Conservation (phyloP, 2,329 filamentous ascomycete genomes). For the Zymoseptoria ardabiliae region DNA sequence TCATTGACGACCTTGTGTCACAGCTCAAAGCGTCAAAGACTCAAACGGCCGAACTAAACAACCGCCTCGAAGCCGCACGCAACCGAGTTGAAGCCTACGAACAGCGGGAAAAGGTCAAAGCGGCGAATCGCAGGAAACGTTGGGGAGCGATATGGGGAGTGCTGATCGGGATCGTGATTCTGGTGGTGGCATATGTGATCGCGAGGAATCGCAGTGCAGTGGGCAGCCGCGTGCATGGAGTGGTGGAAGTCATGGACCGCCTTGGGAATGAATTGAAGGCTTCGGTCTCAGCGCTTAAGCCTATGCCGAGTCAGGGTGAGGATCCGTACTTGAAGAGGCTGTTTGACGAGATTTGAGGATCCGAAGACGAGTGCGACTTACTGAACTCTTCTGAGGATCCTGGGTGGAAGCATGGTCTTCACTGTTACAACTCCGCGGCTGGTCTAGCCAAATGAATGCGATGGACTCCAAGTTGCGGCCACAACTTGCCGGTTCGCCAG, state of each 20-base stretch:
- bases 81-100: conserved; percentile 61
- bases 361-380: not conserved
- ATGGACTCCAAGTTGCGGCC: not conserved
- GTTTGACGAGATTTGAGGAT: conserved; percentile 23
- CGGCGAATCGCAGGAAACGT: conserved; percentile 48
- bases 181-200: conserved; percentile 21
- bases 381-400: not conserved
- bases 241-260: conserved; percentile 14
- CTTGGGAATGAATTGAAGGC: conserved; percentile 15
- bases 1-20: conserved; percentile 54
- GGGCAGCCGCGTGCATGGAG: conserved; percentile 13
- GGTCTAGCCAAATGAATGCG: not conserved
- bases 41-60: conserved; percentile 53
- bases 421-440: not conserved
- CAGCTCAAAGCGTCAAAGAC: conserved; percentile 55
- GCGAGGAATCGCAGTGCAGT: conserved; percentile 20
- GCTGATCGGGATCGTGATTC: conserved; percentile 17
- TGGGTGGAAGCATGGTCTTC: too few species aligned
- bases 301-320: conserved; percentile 17
- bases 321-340: conserved; percentile 24
- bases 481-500: not conserved
- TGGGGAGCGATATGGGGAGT: conserved; percentile 24
- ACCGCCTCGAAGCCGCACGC: conserved; percentile 57
- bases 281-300: conserved; percentile 13
- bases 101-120: conserved; percentile 58